Base-by-base conservation (phyloP, 2,329 filamentous ascomycete genomes). In the Penicillium sp. region DNA sequence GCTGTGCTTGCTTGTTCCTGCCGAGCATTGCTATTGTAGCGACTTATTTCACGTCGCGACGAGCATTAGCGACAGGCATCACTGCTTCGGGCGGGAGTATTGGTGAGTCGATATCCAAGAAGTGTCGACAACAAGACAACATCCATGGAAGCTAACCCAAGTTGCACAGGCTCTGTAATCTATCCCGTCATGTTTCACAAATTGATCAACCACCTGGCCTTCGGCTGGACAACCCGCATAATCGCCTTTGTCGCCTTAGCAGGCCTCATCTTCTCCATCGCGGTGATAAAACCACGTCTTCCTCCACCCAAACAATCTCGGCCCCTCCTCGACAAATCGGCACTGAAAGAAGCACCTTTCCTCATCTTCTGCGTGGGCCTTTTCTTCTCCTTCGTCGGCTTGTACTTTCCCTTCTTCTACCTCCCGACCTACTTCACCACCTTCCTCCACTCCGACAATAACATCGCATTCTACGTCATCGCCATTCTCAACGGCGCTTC, bases 161-260 rank as follows among this genome's bases (percentile, higher is more conserved):
- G 7, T 20, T 20, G 2, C 15, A 2, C 11, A 58, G 72, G 72
- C 12, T 81, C 81, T 11, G 77, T 82, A 60, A 69, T 83, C 38
- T 81, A 80, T 58, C 79, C 80, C 1, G 66, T 84, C 20, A 73
- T 83, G 35, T 79, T 83, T 74, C 77, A 66, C 67, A 69, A 68
- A 63, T 74, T 84, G 3, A 73, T 79, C 54, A 71, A 67, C 3
- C 60, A 61, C 11, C 55, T 84, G 8, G 82, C 82, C 0, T 84
- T 83, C 53, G 76, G 72, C 11, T 84, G 82, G 82, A 76, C 81
- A 0, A 75, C 82, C 2, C 74, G 83, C 1, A 72, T 78, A 12
- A 78, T 84, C 56, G 83, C 76, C 0, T 82, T 84, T 59, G 70
- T 82, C 10, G 59, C 63, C 55, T 70, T 83, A 14, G 78, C 53